These are phyloP conservation scores for Populus hybrid DNA, from an alignment of 441 rosid species.

Conservation along the genomic window DNA sequence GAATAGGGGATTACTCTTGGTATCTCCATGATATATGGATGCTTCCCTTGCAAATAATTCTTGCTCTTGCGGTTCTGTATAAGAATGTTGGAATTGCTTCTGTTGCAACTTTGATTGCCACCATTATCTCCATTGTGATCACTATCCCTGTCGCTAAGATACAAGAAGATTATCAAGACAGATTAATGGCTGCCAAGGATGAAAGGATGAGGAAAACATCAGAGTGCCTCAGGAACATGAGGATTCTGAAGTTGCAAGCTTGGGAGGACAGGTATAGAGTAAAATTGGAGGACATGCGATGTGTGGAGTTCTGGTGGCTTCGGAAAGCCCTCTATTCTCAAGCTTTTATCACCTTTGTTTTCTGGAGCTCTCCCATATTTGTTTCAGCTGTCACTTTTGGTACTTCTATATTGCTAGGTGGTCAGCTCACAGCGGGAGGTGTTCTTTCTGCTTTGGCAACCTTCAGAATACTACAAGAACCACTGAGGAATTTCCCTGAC, in stretches of 20 bases:
- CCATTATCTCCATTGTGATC: conserved; percentile 74
- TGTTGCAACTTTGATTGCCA: conserved; percentile 84
- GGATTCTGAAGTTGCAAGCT: conserved; percentile 94
- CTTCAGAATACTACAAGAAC: conserved; percentile 97
- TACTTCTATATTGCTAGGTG: conserved; percentile 83
- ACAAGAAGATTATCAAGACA: conserved; percentile 96
- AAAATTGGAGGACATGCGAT: conserved; percentile 83
- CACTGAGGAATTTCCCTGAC: conserved; percentile 98
- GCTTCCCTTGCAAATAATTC: conserved; percentile 98
- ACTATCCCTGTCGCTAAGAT: conserved; percentile 85
- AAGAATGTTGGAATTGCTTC: conserved; percentile 95
- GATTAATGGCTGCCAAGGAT: conserved; percentile 92
- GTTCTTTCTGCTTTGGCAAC: conserved; percentile 99
- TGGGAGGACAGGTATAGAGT: conserved; percentile 94
- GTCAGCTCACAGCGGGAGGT: conserved; percentile 92
- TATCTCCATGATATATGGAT: conserved; percentile 99
- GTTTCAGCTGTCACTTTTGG: conserved; percentile 94
- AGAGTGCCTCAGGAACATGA: conserved; percentile 96
- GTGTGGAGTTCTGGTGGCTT: conserved; percentile 89
- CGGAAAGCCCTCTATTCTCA: conserved; percentile 93
- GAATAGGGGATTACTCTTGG: conserved; percentile 97
- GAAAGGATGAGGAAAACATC: conserved; percentile 99
- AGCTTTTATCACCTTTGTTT: conserved; percentile 90
- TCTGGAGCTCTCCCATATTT: conserved; percentile 99
- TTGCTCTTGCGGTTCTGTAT: conserved; percentile 89